Evolutionary conservation across 2,329 filamentous ascomycete genomes (phyloP), one percentile per base, ranked within the genome.

Genomic region (Hypoxylon sp.): DNA sequence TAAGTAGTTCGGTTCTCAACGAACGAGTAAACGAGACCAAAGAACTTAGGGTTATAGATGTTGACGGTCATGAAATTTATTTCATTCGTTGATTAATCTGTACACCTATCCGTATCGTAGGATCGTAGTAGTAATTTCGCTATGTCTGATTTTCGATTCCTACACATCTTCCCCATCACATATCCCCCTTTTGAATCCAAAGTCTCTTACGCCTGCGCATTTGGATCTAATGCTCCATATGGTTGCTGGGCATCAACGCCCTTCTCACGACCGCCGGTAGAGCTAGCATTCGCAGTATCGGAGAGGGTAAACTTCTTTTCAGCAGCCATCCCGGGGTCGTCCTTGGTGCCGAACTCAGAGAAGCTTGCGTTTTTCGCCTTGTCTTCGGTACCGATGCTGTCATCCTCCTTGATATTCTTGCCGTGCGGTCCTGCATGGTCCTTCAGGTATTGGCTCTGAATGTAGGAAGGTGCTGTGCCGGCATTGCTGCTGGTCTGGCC

Each of bases 281-380:
- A 63, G 83, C 87, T 1, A 81, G 90, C 70, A 81, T 85, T 60
- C 86, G 89, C 50, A 76, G 88, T 14, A 84, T 89, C n/a, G 83
- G 86, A 1, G 73, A 80, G 59, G 4, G 45, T 34, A 34, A 87
- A 79, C 69, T 81, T 80, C 43, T 77, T 69, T 75, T 85, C 84
- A 3, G 84, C 84, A 41, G 80, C 63, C 7, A 81, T 73, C 55
- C 80, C 79, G 3, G 85, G 85, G 70, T 87, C 85, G 63, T 84
- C 75, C 72, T 81, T 77, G 5, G 80, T 81, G 1, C 85, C 85
- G 65, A 82, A 81, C 71, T 85, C 81, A 3, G 80, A 71, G 58
- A 78, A 74, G 66, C 84, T 76, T 2, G 80, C 79, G 66, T 79
- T 81, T 74, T 79, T 75, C 38, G 79, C 62, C 3, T 78, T 81